These are phyloP conservation scores for Heterobasidion irregulare DNA, from an alignment of 1,284 basidiomycete species.

Conservation along the genomic window DNA sequence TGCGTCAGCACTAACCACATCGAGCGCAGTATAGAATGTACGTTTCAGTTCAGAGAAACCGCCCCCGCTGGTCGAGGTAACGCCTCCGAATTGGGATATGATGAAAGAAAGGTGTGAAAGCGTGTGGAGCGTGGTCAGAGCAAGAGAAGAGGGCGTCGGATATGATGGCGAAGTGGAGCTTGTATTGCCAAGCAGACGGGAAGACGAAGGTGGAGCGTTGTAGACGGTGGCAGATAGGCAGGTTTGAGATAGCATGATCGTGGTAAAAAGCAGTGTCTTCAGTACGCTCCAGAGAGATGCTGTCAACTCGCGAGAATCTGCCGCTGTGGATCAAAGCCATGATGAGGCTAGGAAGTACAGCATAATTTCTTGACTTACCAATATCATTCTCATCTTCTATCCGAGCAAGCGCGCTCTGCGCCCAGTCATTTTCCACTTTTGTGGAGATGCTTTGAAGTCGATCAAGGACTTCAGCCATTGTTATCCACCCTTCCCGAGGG, in stretches of 20 bases:
- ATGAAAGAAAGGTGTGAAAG: constrained; percentile 63
- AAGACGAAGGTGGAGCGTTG: constrained; percentile 24
- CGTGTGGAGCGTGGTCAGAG: constrained; percentile 39
- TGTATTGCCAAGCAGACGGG: not conserved
- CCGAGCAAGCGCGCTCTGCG: constrained; percentile 30
- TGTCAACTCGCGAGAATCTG: constrained; percentile 33
- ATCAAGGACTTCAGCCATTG: constrained; percentile 33
- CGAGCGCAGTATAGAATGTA: constrained; percentile 63
- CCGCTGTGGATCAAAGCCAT: constrained; percentile 17
- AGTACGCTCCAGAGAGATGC: constrained; percentile 51
- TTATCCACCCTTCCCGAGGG: constrained; percentile 34
- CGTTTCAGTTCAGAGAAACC: constrained; percentile 61
- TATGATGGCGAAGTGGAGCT: constrained; percentile 1
- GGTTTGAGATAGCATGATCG: constrained; percentile 58
- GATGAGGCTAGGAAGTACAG: constrained; percentile 1
- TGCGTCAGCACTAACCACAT: constrained; percentile 46
- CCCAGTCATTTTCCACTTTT: constrained; percentile 47
- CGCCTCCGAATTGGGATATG: constrained; percentile 66
- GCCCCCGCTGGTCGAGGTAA: constrained; percentile 37
- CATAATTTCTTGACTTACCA: constrained; percentile 22
- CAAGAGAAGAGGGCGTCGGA: constrained; percentile 32
- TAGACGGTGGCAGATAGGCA: constrained; percentile 49
- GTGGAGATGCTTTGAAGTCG: constrained; percentile 28
- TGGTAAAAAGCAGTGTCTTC: constrained; percentile 64
- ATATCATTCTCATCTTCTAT: constrained; percentile 22